A percentile compares a stretch with the other conserved stretches of the same genome.
phyloP scores from a whole-genome alignment of 306 rosid species.

The Acmispon strigosus region DNA sequence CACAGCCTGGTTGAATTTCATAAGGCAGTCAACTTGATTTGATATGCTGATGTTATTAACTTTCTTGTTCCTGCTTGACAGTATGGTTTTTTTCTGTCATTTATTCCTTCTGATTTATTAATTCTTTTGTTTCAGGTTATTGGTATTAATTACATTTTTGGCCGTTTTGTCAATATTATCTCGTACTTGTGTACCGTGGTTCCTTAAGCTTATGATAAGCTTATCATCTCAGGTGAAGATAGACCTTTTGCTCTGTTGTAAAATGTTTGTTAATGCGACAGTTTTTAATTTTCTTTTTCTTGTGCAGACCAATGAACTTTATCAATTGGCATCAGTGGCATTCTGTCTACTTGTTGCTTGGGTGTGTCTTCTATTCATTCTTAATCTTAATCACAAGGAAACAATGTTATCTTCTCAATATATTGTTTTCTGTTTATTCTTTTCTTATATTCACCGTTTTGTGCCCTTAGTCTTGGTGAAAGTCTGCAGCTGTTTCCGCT shows the following conservation, averaged over 20 bases:
- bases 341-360: conserved; percentile 97
- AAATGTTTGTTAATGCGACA: conserved; percentile 7
- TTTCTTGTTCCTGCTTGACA: conserved; percentile 6
- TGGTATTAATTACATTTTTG: conserved; percentile 63
- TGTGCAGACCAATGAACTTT: conserved; percentile 92
- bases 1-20: conserved; percentile 1
- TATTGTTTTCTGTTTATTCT: conserved; percentile 1
- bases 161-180: conserved; percentile 62
- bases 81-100: conserved; percentile 2
- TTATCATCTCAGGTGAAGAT: conserved; percentile 77
- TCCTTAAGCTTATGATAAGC: conserved; percentile 95
- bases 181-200: conserved; percentile 85
- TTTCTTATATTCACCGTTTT: neutral
- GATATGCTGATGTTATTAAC: neutral
- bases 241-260: conserved; percentile 17
- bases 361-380: conserved; percentile 52
- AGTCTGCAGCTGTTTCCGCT: conserved; percentile 12
- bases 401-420: neutral
- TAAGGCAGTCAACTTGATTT: conserved; percentile 5
- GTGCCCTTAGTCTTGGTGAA: neutral
- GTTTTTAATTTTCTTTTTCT: conserved; percentile 15
- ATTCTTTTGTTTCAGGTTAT: conserved; percentile 53
- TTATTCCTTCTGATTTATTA: conserved; percentile 18
- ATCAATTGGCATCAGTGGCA: conserved; percentile 93
- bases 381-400: conserved; percentile 11